Evolutionary conservation across 2,329 filamentous ascomycete species (phyloP), one percentile per base, ranked within the genome.

Genomic region (Claviceps quebecensis): DNA sequence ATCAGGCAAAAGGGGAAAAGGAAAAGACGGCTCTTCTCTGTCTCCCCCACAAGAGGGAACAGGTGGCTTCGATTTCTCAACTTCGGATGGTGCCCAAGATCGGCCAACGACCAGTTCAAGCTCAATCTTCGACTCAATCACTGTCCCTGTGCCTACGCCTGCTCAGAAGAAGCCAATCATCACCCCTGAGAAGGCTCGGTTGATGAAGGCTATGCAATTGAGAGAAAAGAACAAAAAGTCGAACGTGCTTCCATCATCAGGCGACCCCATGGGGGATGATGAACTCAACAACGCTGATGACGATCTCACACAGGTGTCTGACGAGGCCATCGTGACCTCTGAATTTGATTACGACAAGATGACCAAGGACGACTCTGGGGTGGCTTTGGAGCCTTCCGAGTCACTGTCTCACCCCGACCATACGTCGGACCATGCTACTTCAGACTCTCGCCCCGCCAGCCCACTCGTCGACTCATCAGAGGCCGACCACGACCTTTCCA

Each of bases 191-290:
- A 97, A 94, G 70, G 81, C 87, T 54, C 78, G 93, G 51, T 72
- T 98, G 56, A 90, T 95, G 87, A 96, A 94, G 70, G 93, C 93
- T 7, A 77, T 96, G 69, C 86, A 96, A 66, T 68, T 96, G 58
- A 79, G 91, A 49, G 93, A 94, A 67, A 88, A 86, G 68, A 89
- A 88, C 65, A 81, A 71, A 63, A 71, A 69, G 67, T 34, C 52
- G 53, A 52, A 39, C 43, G 50, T 53, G 48, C 49, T 41, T 22
- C 46, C 52, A n/a, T 14, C 43, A 4, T 39, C 40, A 22, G 41
- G 44, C 26, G 29, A 22, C n/a, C 19, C n/a, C 17, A 41, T 14
- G 9, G 54, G 36, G 6, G 54, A 56, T 9, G 54, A 53, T 14
- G 56, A 38, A 45, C 51, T 17, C 54, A 55, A 13, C 34, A 40